Conservation (phyloP, 345 rosid species). For the Murraya paniculata region DNA sequence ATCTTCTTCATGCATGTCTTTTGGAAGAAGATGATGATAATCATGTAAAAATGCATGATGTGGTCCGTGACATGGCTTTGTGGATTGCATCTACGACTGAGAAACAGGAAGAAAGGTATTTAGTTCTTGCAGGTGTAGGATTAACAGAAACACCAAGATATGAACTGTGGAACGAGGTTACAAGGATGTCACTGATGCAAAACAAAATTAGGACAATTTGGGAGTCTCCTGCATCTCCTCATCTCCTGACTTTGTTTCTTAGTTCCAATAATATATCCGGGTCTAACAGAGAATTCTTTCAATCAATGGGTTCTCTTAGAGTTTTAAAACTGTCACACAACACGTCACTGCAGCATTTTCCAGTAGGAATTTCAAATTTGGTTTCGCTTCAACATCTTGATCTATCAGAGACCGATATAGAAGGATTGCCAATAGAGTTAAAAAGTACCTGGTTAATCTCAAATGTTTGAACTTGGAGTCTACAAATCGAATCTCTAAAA, state of each 20-base stretch:
- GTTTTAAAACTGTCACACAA: conserved; percentile 33
- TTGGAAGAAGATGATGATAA: conserved; percentile 16
- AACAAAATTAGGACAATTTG: conserved; percentile 15
- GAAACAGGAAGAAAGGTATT: conserved; percentile 7
- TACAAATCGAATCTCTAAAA: background rate
- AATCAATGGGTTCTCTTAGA: conserved; percentile 14
- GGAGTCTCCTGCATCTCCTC: conserved; percentile 11
- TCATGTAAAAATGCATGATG: conserved; percentile 38
- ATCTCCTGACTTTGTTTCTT: conserved; percentile 28
- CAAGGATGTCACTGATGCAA: conserved; percentile 28
- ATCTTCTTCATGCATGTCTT: conserved; percentile 22
- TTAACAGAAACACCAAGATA: conserved; percentile 14
- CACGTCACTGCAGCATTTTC: conserved; percentile 3
- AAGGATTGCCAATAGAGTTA: conserved; percentile 24
- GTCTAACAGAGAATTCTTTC: conserved; percentile 16
- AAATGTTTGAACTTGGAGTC: conserved; percentile 20
- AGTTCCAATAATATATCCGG: background rate
- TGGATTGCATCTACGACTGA: conserved; percentile 27
- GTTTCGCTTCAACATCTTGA: conserved; percentile 22
- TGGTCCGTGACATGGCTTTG: conserved; percentile 40
- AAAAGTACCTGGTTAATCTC: conserved; percentile 21
- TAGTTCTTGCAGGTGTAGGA: conserved; percentile 14
- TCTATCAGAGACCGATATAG: conserved; percentile 10
- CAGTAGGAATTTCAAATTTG: conserved; percentile 8
- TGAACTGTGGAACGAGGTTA: conserved; percentile 15